Base-by-base conservation (phyloP, 441 rosid species). In the Bocquillonia castaneifolia region DNA sequence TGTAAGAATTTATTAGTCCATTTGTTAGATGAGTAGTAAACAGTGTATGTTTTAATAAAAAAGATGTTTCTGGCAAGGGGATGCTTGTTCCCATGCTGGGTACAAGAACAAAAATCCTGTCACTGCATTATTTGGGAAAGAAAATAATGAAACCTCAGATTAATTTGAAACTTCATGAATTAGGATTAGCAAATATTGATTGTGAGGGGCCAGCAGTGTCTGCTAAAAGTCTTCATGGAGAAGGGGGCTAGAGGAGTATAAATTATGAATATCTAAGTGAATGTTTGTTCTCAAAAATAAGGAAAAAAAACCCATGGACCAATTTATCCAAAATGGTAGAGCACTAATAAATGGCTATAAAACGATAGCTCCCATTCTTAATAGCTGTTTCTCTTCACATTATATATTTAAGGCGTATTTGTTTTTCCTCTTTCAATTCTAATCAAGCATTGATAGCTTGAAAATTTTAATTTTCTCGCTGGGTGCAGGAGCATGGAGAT, bases 401-500 rank as follows among this genome's bases (percentile, higher is more conserved):
- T 34, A 13, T 22, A 34, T 40, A 14, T 22, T 51, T n/a, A 18
- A 6, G 68, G 68, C 72, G 65, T 63, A 82, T 20, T 69, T 2
- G 47, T 77, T 36, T 77, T 70, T 40, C 25, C 15, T 39, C 0
- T 6, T 14, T 69, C 76, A 67, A 78, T 78, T 76, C 77, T 86
- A 40, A 26, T 58, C 64, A 32, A 68, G 55, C 48, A 6, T 45
- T 20, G 13, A 37, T 26, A 6, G 14, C 10, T n/a, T 2, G 1
- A 13, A 13, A 22, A 40, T 32, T 23, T 68, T 32, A 34, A 15
- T 37, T 31, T 15, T 0, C 23, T 14, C 59, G 64, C 63, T 39
- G 68, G 63, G 59, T 79, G 68, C 84, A 90, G 98, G 78, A 74
- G 77, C 61, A 76, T 80, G 73, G 88, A 88, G 72, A 85, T 88